Evolutionary conservation across 805 yeast genomes (phyloP), one percentile per base, ranked within the genome.

Genomic region (Candida ovalis): DNA sequence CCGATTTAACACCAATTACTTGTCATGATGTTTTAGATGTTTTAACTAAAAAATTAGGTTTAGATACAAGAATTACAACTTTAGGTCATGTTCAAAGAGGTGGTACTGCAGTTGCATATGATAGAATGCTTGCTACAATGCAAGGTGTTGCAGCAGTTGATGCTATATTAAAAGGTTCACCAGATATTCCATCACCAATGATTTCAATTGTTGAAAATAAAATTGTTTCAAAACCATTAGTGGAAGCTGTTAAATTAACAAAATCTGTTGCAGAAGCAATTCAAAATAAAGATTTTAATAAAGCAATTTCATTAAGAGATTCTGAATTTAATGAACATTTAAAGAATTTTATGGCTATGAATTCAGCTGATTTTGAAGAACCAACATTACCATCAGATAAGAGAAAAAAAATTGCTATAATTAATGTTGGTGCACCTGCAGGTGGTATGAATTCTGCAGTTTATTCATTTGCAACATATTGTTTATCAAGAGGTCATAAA

Each of bases 11-110:
- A 38, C 88, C 87, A 43, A 82, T 86, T 51, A 71, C 85, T 4
- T 72, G 87, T 24, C 74, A 79, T 42, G 80, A 82, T 48, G 92
- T 86, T 25, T 80, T 78, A 59, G 71, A 80, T 18, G 87, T 81
- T 9, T 70, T 86, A 50, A 87, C 81, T 18, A 77, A 75, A 41
- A 53, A 51, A 40, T 67, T 86, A 50, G 89, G 89, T 10, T 69
- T 86, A 44, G 95, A 86, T 62, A 86, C 92, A 5, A 75, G 95
- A 67, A 84, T 92, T 60, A 94, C 99, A 38, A 88, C 95, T 12
- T 75, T 94, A 59, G 99, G 99, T 47, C 99, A 94, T 67, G 97
- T 94, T 46, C 99, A 94, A 75, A 82, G 99, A 71, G 99, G 99
- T 73, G 99, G 99, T 69, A 81, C 96, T 41, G 97, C 99, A 22